These are phyloP conservation scores for Stylosanthes scabra DNA, from an alignment of 331 rosid species.

Conservation along the genomic window DNA sequence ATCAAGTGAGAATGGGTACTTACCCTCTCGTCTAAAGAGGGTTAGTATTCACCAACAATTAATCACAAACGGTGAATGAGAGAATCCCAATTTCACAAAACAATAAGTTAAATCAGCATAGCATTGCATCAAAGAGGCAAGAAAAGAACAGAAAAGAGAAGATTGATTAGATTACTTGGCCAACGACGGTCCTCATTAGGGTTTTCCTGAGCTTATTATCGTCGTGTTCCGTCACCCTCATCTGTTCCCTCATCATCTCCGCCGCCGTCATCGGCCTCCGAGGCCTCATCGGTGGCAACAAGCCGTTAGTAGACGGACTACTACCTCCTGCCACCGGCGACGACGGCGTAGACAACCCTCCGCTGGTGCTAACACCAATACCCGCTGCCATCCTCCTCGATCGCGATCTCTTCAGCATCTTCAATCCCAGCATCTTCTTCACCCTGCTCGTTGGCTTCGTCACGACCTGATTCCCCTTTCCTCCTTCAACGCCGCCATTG, in stretches of 20 bases:
- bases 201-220: constrained; percentile 82
- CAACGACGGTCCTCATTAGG: constrained; percentile 91
- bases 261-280: constrained; percentile 96
- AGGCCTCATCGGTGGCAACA: constrained; percentile 53
- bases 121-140: not conserved
- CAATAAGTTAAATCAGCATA: not conserved
- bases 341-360: constrained; percentile 56
- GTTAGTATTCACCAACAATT: no score
- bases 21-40: no score
- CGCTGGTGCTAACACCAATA: constrained; percentile 10
- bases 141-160: no score
- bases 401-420: constrained; percentile 70
- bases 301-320: constrained; percentile 40
- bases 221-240: constrained; percentile 88
- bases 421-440: constrained; percentile 79
- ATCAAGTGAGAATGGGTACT: no score
- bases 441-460: constrained; percentile 76
- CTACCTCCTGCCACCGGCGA: constrained; percentile 46
- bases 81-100: no score
- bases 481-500: constrained; percentile 8
- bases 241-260: constrained; percentile 97
- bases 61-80: not conserved
- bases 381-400: constrained; percentile 63
- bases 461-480: constrained; percentile 53
- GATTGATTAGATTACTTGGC: constrained; percentile 66